phyloP scores from a whole-genome alignment of 129 eudicot genomes.

The Artemisia argyi region DNA sequence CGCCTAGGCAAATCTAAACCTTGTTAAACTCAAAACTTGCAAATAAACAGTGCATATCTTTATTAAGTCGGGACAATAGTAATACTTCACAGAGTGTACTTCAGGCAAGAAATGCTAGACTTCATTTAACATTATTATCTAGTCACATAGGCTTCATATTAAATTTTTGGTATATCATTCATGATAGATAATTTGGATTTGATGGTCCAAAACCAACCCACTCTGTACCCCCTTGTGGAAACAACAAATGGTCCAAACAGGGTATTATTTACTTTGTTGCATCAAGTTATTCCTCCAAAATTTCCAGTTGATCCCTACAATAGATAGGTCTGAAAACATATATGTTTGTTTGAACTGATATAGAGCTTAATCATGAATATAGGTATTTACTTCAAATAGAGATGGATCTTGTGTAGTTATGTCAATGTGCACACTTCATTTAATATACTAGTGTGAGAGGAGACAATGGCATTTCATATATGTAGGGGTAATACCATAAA shows the following conservation, averaged over 20 bases:
- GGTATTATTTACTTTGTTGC: slow-evolving; percentile 21
- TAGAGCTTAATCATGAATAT: neutral
- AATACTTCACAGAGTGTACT: neutral
- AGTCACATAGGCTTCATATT: neutral
- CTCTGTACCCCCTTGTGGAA: slow-evolving; percentile 29
- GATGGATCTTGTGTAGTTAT: too few relatives aligned
- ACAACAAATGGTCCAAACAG: slow-evolving; percentile 33
- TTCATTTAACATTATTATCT: neutral
- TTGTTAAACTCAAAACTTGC: neutral
- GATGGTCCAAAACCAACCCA: slow-evolving; percentile 36
- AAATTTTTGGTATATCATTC: neutral
- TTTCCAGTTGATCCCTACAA: neutral
- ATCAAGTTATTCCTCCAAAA: slow-evolving; percentile 2
- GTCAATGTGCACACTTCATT: too few relatives aligned
- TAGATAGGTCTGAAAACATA: slow-evolving; percentile 3
- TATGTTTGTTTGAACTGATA: slow-evolving; percentile 11
- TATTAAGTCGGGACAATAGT: neutral
- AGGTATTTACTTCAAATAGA: too few relatives aligned
- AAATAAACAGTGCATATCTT: neutral
- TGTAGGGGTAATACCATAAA: too few relatives aligned
- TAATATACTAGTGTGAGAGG: too few relatives aligned
- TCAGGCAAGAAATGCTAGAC: neutral
- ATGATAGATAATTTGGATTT: neutral
- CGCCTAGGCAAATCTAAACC: too few relatives aligned
- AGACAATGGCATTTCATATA: neutral